phyloP scores from a whole-genome alignment of 768 basidiomycete genomes.

The Rhizopogon roseolus region DNA sequence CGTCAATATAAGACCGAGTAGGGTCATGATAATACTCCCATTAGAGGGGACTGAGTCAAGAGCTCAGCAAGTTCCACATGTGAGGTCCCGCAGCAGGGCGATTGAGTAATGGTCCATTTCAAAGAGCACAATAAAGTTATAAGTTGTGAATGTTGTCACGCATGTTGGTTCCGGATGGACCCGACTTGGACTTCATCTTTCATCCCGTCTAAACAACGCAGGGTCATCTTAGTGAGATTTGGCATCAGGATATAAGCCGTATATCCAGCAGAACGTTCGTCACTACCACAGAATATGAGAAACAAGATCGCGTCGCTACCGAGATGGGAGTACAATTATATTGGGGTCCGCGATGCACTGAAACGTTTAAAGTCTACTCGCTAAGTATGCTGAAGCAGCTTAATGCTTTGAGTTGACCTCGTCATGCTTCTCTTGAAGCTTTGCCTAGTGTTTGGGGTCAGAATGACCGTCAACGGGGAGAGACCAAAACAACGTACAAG shows the following conservation, averaged over 20 bases:
- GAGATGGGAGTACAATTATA: background rate
- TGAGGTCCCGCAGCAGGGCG: no score
- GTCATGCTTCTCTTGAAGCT: background rate
- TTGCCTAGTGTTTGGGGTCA: background rate
- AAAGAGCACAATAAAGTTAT: no score
- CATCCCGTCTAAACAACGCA: no score
- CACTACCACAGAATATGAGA: background rate
- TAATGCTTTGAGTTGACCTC: conserved; percentile 1
- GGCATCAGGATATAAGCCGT: background rate
- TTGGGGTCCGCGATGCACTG: no score
- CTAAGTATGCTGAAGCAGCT: background rate
- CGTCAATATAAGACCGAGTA: background rate
- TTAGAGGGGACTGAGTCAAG: no score
- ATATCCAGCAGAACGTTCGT: no score
- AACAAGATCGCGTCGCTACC: background rate
- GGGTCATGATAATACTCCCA: background rate
- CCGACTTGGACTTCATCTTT: no score
- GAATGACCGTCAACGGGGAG: background rate
- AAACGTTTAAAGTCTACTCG: background rate
- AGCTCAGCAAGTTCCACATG: no score
- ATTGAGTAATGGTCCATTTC: no score
- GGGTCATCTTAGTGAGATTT: no score
- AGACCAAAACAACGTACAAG: conserved; percentile 18
- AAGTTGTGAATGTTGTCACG: no score
- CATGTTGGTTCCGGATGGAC: no score